Conservation (phyloP, 306 rosid species). For the Cucurbita moschata region DNA sequence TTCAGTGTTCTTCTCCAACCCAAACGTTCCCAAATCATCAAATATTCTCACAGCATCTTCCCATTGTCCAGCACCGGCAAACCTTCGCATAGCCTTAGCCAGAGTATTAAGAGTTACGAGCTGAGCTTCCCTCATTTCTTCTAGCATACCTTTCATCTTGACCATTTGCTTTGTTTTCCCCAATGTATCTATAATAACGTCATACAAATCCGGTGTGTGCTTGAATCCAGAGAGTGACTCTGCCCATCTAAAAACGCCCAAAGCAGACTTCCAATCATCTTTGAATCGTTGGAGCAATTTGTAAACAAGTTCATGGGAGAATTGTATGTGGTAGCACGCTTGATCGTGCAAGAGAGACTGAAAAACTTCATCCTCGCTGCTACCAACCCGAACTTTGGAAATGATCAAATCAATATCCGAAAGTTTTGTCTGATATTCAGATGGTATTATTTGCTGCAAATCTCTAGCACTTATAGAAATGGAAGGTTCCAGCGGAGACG, state of each 20-base stretch:
- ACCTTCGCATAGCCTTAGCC: conserved; percentile 69
- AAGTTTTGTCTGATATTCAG: conserved; percentile 11
- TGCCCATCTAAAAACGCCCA: conserved; percentile 77
- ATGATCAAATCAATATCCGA: conserved; percentile 36
- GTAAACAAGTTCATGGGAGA: conserved; percentile 29
- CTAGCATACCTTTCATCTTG: conserved; percentile 32
- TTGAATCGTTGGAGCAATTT: conserved; percentile 42
- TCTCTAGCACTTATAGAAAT: conserved; percentile 8
- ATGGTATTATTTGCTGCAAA: conserved; percentile 11
- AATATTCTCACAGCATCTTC: conserved; percentile 51
- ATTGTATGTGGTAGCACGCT: conserved; percentile 22
- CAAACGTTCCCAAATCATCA: conserved; percentile 47
- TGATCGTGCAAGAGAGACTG: conserved; percentile 31
- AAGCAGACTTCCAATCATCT: conserved; percentile 81
- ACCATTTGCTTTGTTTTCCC: conserved; percentile 69
- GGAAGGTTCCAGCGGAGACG: conserved; percentile 11
- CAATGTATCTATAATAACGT: conserved; percentile 51
- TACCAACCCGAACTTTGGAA: conserved; percentile 30
- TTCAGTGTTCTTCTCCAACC: conserved; percentile 58
- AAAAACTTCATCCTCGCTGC: conserved; percentile 38
- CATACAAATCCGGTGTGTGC: conserved; percentile 39
- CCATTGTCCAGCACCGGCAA: conserved; percentile 72
- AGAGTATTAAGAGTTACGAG: conserved; percentile 33
- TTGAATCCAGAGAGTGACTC: conserved; percentile 24
- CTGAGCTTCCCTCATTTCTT: conserved; percentile 31